Conservation (phyloP, 352 stramenopile genomes). For the Phytophthora lateralis region DNA sequence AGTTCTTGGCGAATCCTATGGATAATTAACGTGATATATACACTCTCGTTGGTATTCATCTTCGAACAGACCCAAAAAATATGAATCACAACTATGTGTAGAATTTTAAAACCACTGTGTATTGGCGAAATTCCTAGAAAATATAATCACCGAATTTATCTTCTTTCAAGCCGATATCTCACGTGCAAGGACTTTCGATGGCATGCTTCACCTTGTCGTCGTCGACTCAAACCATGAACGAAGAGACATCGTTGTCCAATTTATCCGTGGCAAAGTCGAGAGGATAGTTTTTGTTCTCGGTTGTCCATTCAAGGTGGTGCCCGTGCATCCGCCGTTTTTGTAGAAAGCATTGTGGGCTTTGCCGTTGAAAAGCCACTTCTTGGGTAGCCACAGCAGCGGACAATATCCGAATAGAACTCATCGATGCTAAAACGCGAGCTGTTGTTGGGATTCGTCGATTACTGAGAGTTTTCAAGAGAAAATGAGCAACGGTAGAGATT, state of each 20-base stretch:
- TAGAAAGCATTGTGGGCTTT: constrained; percentile 15
- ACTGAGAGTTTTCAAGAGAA: neutral
- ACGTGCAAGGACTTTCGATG: constrained; percentile 8
- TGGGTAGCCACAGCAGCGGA: neutral
- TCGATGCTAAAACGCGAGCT: neutral
- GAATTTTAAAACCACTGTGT: neutral
- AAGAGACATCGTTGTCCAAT: constrained; percentile 15
- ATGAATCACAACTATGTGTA: neutral
- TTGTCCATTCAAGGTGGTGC: constrained; percentile 12
- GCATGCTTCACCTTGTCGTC: constrained; percentile 6
- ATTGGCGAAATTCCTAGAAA: neutral
- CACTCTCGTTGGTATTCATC: too few relatives aligned
- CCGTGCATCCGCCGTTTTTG: constrained; percentile 1
- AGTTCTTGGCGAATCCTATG: too few relatives aligned
- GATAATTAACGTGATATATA: too few relatives aligned
- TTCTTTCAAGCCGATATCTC: neutral
- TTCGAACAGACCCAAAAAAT: too few relatives aligned
- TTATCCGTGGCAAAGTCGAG: constrained; percentile 9
- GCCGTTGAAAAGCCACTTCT: constrained; percentile 1
- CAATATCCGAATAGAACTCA: neutral
- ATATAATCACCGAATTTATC: neutral
- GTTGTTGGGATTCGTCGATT: neutral
- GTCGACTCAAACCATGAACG: constrained; percentile 8
- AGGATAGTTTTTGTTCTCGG: constrained; percentile 7
- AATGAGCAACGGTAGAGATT: too few relatives aligned